A percentile compares a stretch with the other conserved stretches of the same genome.
Evolutionary conservation across 2,329 filamentous ascomycete genomes (phyloP).

Genomic region (Ceratocystis ficicola): DNA sequence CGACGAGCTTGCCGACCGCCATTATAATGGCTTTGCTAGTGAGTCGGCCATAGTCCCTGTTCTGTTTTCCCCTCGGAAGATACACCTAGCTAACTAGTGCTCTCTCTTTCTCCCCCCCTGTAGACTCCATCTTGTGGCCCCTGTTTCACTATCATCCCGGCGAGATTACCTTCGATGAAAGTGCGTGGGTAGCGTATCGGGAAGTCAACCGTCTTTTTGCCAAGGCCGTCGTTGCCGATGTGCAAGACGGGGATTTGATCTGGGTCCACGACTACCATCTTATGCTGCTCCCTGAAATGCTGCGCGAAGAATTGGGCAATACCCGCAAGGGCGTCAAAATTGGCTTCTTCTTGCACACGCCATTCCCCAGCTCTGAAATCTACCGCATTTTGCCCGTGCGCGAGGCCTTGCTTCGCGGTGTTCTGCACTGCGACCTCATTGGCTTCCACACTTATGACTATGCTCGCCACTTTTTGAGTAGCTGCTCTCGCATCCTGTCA

Average conservation of each 20-base stretch:
- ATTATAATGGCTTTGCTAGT: conserved; percentile 99
- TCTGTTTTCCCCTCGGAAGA: not conserved
- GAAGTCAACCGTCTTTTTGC: conserved; percentile 91
- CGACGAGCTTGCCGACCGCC: conserved; percentile 82
- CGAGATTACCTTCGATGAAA: conserved; percentile 96
- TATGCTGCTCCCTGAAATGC: conserved; percentile 91
- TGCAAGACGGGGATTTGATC: conserved; percentile 84
- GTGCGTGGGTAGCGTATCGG: conserved; percentile 82
- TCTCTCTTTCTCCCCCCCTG: not conserved
- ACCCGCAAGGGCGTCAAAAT: conserved; percentile 88
- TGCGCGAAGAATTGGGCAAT: conserved; percentile 74
- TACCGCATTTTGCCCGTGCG: conserved; percentile 90
- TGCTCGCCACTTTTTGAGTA: conserved; percentile 92
- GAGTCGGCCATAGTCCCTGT: conserved; percentile 29
- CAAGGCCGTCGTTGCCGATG: conserved; percentile 71
- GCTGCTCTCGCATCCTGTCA: conserved; percentile 83
- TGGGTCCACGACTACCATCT: conserved; percentile 99
- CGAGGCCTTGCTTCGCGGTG: conserved; percentile 72
- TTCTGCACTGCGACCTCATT: conserved; percentile 87
- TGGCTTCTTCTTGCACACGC: conserved; percentile 95
- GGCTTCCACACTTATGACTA: conserved; percentile 99
- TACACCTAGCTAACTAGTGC: not conserved
- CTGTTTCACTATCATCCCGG: conserved; percentile 98
- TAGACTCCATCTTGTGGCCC: conserved; percentile 95
- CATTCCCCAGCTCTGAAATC: conserved; percentile 93